A percentile compares a stretch with the other conserved stretches of the same genome.
phyloP scores from a whole-genome alignment of 164 flowering plant species.

The Stephania yunnanensis region DNA sequence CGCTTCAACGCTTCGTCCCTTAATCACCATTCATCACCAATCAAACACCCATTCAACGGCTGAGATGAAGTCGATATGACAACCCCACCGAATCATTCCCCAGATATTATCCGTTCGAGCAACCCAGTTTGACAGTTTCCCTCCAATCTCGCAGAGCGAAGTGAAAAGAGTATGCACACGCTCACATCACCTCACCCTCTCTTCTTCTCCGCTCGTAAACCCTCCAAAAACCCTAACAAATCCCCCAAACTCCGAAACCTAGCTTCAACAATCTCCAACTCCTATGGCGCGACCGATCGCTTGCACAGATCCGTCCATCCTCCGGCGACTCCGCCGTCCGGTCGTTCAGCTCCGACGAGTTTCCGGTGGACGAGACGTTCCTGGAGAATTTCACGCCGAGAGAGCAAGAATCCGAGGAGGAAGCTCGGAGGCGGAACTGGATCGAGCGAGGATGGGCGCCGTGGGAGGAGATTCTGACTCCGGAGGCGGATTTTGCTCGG shows the following conservation, averaged over 20 bases:
- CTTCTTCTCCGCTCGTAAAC: conserved; percentile 15
- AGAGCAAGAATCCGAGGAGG: conserved; percentile 68
- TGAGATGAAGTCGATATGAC: background rate
- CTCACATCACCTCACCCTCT: conserved; percentile 8
- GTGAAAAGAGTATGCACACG: conserved; percentile 11
- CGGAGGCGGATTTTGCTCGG: conserved; percentile 84
- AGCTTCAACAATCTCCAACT: conserved; percentile 9
- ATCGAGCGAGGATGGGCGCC: conserved; percentile 93
- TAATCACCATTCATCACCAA: no score
- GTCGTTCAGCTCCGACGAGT: conserved; percentile 59
- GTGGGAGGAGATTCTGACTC: conserved; percentile 87
- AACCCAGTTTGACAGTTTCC: background rate
- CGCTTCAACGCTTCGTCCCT: no score
- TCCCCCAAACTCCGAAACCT: conserved; percentile 23
- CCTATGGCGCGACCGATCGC: conserved; percentile 12
- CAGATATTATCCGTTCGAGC: background rate
- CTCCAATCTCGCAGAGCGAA: background rate
- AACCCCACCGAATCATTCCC: background rate
- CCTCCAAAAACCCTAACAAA: conserved; percentile 17
- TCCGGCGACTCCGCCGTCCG: conserved; percentile 18
- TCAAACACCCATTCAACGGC: background rate
- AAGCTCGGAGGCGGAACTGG: conserved; percentile 79
- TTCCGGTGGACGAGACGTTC: conserved; percentile 75
- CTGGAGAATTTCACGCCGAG: conserved; percentile 46
- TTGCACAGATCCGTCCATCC: conserved; percentile 8